Evolutionary conservation across 1,139 yeast species (phyloP).

Genomic region (Hemisphaericaspora subhashii): DNA sequence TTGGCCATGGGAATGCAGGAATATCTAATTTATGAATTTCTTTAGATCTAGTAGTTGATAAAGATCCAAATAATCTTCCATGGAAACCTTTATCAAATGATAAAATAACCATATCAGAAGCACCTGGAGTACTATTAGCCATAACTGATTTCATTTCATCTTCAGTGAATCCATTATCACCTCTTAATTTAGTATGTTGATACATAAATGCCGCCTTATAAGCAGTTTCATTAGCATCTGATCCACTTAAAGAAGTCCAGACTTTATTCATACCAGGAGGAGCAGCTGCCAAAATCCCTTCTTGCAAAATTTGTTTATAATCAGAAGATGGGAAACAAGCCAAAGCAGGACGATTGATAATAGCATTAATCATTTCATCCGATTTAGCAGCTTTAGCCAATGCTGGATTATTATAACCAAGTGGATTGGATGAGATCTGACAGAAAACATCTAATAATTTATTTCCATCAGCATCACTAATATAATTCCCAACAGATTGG

Average conservation of each 20-base stretch:
- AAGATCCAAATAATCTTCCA: constrained; percentile 73
- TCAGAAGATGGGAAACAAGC: constrained; percentile 73
- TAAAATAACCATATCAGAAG: constrained; percentile 64
- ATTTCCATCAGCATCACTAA: constrained; percentile 72
- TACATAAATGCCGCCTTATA: constrained; percentile 78
- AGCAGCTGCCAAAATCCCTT: constrained; percentile 63
- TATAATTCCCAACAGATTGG: constrained; percentile 68
- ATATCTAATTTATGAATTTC: constrained; percentile 74
- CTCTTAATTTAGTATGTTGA: constrained; percentile 62
- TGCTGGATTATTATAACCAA: constrained; percentile 77
- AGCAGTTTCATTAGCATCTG: constrained; percentile 77
- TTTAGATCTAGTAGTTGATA: constrained; percentile 71
- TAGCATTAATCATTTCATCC: constrained; percentile 64
- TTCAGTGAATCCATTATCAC: constrained; percentile 49
- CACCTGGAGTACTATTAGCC: constrained; percentile 66
- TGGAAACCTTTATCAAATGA: constrained; percentile 75
- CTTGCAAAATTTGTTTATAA: constrained; percentile 47
- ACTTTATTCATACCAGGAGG: constrained; percentile 66
- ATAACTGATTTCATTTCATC: constrained; percentile 64
- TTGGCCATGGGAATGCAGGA: constrained; percentile 79
- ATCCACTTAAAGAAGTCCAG: constrained; percentile 73
- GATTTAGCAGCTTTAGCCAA: constrained; percentile 60
- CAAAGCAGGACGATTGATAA: constrained; percentile 72
- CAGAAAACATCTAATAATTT: constrained; percentile 63
- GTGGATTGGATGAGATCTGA: constrained; percentile 72